Base-by-base conservation (phyloP, 345 rosid genomes). In the Melaleuca quinquenervia region DNA sequence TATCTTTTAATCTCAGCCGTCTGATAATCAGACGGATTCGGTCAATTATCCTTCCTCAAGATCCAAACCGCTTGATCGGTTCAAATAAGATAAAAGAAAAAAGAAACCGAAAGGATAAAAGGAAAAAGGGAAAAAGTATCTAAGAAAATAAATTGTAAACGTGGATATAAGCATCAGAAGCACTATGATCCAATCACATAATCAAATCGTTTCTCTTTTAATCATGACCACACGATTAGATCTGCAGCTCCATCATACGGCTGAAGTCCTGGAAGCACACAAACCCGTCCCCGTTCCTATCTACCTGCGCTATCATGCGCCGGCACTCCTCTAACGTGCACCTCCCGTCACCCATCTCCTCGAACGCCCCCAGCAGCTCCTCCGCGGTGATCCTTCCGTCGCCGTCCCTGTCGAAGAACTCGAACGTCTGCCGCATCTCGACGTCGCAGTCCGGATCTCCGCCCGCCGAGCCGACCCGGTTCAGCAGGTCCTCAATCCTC, bases 311-410 rank as follows among this genome's bases (percentile, higher is more conserved):
- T 91, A 97, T 94, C 98, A 98, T 98, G 87, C 95, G 93, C 90
- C 89, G 88, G 94, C 99, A 96, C 32, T 98, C 99, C 22, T 92
- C 98, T 51, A 98, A 55, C 91, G 98, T 94, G 94, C 96, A 94
- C 89, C 82, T 44, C 50, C 92, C 94, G 82, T 96, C 99, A 4
- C 97, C 98, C 3, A 96, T 88, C 3, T 93, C 88, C 4, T 87
- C 86, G 82, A 90, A 96, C 1, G 91, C 94, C 22, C 88, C 85
- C 27, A 87, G 45, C 6, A 97, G 86, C 88, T 98, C 99, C 91
- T 94, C 98, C 85, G 97, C 98, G 89, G 98, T 90, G 45, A 98
- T 98, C 86, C 76, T 91, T 32, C 99, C 99, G 87, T 98, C 96
- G n/a, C 90, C 95, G 89, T 98, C 96, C 26, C 91, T 62, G 87